Evolutionary conservation across 352 stramenopile species (phyloP), one percentile per base, ranked within the genome.

Genomic region (Phytophthora boehmeriae): DNA sequence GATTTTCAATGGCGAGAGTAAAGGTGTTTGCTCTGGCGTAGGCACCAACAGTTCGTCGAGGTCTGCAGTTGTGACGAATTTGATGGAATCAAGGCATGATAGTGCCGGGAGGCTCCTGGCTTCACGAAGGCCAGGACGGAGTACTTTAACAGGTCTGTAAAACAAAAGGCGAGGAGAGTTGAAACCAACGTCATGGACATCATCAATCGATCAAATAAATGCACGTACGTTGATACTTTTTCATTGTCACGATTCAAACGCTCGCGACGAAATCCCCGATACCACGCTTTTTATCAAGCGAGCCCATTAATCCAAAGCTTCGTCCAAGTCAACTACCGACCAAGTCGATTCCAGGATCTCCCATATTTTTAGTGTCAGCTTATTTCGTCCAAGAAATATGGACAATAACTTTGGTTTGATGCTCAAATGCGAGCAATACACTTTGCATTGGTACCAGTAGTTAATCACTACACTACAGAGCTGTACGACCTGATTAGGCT

Each of bases 41-140:
- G 39, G 49, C 42, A 42, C 41, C 48, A 59, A 41, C 49, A 36
- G 10, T 50, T 34, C 54, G 28, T 56, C 49, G n/a, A 61, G 28
- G 28, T 43, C 23, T n/a, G 43, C 27, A 8, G 41, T 50, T 49
- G 41, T 20, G 17, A 59, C 61, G 25, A 30, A 6, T 64, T 75
- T 77, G n/a, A 20, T 59, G n/a, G 54, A 54, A 38, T 59, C 39
- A 17, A 59, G 34, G 10, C 35, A 47, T 28, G 41, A 19, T 6
- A 86, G 46, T 13, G 68, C 68, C 2, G 71, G 74, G 5, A 89
- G 47, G 39, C 67, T 88, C 43, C 66, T 75, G 4, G 38, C 54
- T 1, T 48, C 66, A 54, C 63, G 61, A 8, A 82, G 27, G 1
- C 30, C 25, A 5, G 30, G 42, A 51, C 52, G 41, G 16, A 53